Conservation (phyloP, 164 flowering plant species). For the Chimonanthus salicifolius region DNA sequence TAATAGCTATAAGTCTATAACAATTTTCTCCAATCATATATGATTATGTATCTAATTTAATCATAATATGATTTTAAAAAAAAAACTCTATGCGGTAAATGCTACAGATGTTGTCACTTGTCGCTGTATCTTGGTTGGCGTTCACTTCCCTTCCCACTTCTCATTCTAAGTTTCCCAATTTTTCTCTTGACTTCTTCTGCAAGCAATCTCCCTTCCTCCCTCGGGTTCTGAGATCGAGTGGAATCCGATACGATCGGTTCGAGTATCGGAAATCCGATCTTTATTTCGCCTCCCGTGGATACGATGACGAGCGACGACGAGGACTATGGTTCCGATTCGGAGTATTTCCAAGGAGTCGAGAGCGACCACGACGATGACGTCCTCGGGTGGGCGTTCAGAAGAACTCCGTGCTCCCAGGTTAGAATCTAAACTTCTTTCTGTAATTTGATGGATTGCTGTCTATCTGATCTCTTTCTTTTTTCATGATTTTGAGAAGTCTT, state of each 20-base stretch:
- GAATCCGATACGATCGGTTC: not conserved
- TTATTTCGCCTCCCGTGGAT: constrained; percentile 29
- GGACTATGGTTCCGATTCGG: constrained; percentile 17
- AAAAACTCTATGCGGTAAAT: no score
- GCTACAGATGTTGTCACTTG: no score
- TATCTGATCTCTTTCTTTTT: not conserved
- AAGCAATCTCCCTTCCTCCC: no score
- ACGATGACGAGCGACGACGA: constrained; percentile 46
- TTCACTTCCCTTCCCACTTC: no score
- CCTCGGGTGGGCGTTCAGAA: not conserved
- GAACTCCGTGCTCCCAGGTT: not conserved
- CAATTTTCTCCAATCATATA: no score
- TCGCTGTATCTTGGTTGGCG: no score
- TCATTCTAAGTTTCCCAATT: no score
- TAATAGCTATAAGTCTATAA: no score
- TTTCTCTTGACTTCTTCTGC: no score
- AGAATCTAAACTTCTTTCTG: not conserved
- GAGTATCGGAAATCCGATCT: not conserved
- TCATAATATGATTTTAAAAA: no score
- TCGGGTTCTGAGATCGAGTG: no score
- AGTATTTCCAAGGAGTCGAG: constrained; percentile 21
- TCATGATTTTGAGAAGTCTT: not conserved
- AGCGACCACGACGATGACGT: not conserved
- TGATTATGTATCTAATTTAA: no score
- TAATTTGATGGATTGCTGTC: not conserved